phyloP scores from a whole-genome alignment of 108 stramenopile species.

The Fragilariopsis cylindrus region DNA sequence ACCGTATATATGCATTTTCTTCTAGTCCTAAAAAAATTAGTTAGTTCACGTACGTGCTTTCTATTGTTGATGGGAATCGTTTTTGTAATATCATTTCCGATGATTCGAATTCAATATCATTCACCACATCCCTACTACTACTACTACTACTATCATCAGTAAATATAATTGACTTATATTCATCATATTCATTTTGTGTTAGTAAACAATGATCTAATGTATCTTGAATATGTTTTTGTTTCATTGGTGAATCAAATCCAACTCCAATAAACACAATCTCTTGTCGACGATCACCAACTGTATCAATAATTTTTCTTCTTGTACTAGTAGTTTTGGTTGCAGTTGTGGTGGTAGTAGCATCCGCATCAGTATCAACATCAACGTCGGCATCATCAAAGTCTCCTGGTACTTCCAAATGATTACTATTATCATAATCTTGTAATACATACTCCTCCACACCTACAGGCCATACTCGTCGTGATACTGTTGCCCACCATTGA shows the following conservation, averaged over 20 bases:
- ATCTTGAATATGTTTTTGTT: slow-evolving; percentile 40
- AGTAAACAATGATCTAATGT: slow-evolving; percentile 67
- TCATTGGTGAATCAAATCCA: slow-evolving; percentile 11
- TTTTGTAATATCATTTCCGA: background rate
- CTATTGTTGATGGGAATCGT: background rate
- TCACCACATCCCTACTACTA: background rate
- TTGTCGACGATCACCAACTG: slow-evolving; percentile 83
- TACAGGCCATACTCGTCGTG: slow-evolving; percentile 73
- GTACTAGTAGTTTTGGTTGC: slow-evolving; percentile 3
- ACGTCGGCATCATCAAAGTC: background rate
- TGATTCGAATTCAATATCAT: background rate
- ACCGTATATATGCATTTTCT: too few relatives aligned
- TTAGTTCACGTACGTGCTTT: slow-evolving; percentile 11
- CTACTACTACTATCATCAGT: background rate
- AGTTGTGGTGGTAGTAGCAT: background rate
- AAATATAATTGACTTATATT: slow-evolving; percentile 9
- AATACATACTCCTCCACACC: slow-evolving; percentile 60
- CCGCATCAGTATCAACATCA: background rate
- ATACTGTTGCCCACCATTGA: slow-evolving; percentile 89
- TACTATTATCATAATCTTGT: slow-evolving; percentile 62
- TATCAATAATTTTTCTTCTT: background rate
- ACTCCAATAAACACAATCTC: slow-evolving; percentile 89
- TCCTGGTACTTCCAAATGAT: slow-evolving; percentile 6
- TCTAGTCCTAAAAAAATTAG: too few relatives aligned
- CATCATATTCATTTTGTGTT: slow-evolving; percentile 49